These are phyloP conservation scores for Malus asiatica DNA, from an alignment of 306 rosid species.

Conservation along the genomic window DNA sequence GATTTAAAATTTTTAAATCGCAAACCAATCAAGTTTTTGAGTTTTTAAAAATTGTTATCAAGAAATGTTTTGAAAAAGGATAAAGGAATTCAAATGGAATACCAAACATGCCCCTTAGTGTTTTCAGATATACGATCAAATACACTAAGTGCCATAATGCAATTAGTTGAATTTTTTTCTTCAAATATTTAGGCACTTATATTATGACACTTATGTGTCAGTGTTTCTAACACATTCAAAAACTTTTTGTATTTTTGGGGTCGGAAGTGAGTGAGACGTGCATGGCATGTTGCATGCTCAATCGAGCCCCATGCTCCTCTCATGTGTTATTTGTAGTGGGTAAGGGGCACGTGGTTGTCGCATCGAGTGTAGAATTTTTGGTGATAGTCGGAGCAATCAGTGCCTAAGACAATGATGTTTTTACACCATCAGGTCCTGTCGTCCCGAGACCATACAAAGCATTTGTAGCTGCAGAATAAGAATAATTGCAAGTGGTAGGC, in stretches of 20 bases:
- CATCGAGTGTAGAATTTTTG: neutral
- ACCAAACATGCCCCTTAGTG: no score
- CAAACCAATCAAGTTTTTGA: no score
- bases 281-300: neutral
- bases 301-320: neutral
- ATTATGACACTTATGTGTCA: accelerated
- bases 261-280: neutral
- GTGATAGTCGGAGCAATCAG: neutral
- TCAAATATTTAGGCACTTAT: no score
- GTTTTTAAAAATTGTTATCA: no score
- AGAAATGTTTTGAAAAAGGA: no score
- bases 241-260: no score
- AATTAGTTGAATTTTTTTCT: no score
- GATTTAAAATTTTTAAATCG: no score
- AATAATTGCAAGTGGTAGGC: neutral
- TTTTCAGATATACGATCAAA: no score
- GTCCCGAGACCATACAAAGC: neutral
- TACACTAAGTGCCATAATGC: no score
- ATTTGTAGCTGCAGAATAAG: neutral
- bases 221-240: accelerated
- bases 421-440: neutral
- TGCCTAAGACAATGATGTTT: neutral
- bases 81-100: no score
- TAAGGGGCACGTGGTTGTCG: neutral
- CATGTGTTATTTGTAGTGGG: no score